phyloP scores from a whole-genome alignment of 768 basidiomycete species.

The Tubosaeta brunneosetosa region DNA sequence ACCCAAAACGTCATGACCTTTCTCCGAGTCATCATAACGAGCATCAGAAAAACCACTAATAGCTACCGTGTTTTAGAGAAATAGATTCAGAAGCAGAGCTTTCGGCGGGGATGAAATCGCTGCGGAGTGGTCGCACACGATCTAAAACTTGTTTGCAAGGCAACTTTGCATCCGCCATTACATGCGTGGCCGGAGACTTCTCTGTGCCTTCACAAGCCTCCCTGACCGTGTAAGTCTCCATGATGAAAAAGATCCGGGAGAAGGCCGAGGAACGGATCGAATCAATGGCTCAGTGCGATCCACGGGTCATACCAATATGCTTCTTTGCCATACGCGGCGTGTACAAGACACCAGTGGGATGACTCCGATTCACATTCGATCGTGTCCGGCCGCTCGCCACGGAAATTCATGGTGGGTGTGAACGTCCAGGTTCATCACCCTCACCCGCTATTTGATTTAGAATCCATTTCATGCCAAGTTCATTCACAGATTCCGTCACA shows the following conservation, averaged over 20 bases:
- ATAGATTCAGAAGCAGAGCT: background rate
- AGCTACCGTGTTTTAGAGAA: background rate
- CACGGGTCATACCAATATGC: background rate
- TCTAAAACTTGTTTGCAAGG: background rate
- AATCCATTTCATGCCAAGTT: background rate
- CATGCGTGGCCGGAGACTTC: background rate
- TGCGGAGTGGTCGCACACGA: background rate
- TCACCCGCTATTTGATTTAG: background rate
- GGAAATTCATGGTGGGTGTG: background rate
- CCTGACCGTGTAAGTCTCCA: background rate
- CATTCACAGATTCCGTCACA: background rate
- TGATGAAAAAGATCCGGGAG: background rate
- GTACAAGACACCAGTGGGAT: background rate
- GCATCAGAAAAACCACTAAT: background rate
- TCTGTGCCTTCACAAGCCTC: background rate
- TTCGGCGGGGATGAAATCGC: slow-evolving; percentile 7
- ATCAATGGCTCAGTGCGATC: background rate
- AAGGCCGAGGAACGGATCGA: background rate
- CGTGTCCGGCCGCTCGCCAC: background rate
- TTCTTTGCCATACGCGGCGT: background rate
- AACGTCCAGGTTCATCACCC: background rate
- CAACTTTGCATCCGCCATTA: background rate
- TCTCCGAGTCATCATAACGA: background rate
- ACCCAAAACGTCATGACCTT: background rate
- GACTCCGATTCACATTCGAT: background rate